A percentile compares a stretch with the other conserved stretches of the same genome.
phyloP scores from a whole-genome alignment of 192 early-diverging fungal species.

The Phlyctochytrium arcticum region DNA sequence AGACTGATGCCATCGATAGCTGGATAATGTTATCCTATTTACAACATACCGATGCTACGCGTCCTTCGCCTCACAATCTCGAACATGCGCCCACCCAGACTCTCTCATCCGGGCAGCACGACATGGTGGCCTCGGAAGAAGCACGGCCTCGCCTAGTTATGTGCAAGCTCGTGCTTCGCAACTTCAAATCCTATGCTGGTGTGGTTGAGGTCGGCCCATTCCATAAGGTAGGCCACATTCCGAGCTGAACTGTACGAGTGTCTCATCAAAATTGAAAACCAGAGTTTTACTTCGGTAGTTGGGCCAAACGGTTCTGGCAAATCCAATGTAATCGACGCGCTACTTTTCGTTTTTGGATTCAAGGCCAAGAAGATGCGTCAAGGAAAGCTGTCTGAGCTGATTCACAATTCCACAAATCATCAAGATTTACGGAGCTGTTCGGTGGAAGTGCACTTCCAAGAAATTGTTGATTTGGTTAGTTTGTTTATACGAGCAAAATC shows the following conservation, averaged over 20 bases:
- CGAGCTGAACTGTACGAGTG: too few relatives aligned
- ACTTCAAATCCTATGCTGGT: slow-evolving; percentile 97
- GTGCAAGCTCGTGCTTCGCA: slow-evolving; percentile 79
- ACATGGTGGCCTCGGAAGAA: too few relatives aligned
- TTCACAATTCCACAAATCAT: slow-evolving; percentile 82
- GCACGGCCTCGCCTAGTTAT: slow-evolving; percentile 56
- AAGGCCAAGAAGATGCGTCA: slow-evolving; percentile 96
- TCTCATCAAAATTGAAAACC: too few relatives aligned
- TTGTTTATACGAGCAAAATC: not conserved
- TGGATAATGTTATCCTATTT: too few relatives aligned
- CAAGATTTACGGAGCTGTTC: slow-evolving; percentile 70
- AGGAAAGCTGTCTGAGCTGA: slow-evolving; percentile 89
- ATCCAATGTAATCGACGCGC: slow-evolving; percentile 96
- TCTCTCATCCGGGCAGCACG: too few relatives aligned
- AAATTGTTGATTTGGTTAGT: slow-evolving; percentile 76
- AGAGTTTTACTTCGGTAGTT: slow-evolving; percentile 81
- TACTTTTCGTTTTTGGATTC: slow-evolving; percentile 98
- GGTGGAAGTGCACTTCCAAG: slow-evolving; percentile 92
- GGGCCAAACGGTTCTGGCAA: slow-evolving; percentile 99
- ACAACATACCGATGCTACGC: too few relatives aligned
- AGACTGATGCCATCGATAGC: too few relatives aligned
- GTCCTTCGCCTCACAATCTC: too few relatives aligned
- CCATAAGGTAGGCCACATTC: slow-evolving; percentile 88
- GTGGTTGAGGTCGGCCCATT: slow-evolving; percentile 92
- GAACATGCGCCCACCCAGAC: too few relatives aligned